Conservation (phyloP, 1,284 basidiomycete species). For the Microbotryum intermedium region DNA sequence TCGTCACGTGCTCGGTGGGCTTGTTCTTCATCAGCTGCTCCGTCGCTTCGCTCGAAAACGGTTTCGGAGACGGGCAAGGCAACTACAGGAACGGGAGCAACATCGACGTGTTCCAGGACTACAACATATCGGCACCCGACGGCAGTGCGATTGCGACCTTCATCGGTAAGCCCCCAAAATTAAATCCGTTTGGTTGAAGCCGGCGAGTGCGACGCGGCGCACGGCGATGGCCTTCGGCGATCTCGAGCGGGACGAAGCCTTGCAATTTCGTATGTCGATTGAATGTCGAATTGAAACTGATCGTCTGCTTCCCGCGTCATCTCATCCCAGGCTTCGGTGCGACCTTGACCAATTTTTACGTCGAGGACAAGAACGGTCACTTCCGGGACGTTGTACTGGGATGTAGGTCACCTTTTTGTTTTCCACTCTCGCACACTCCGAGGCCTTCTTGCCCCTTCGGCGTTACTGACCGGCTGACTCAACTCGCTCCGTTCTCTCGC, state of each 20-base stretch:
- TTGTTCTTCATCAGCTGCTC: background rate
- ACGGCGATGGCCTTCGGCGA: background rate
- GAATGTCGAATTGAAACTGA: background rate
- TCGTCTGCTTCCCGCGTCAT: background rate
- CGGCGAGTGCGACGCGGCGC: background rate
- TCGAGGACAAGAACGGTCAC: constrained; percentile 32
- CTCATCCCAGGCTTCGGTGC: constrained; percentile 31
- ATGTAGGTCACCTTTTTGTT: background rate
- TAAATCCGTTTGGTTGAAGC: too few species aligned
- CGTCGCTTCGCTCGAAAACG: background rate
- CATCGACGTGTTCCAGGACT: constrained; percentile 10
- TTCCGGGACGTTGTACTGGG: constrained; percentile 30
- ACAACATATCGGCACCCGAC: background rate
- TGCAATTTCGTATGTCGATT: background rate
- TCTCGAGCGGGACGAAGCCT: background rate
- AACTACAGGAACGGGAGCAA: constrained; percentile 8
- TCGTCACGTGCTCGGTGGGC: background rate
- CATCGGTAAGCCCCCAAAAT: constrained; percentile 3
- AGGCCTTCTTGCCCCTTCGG: background rate
- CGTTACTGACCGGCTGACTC: too few species aligned
- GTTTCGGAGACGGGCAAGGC: background rate
- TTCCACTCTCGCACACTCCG: too few species aligned
- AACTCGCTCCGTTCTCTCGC: too few species aligned
- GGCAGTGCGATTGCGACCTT: constrained; percentile 6
- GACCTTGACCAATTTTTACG: constrained; percentile 34